These are phyloP conservation scores for Carex parvula DNA, from an alignment of 176 grass and related monocot genomes.

Conservation along the genomic window DNA sequence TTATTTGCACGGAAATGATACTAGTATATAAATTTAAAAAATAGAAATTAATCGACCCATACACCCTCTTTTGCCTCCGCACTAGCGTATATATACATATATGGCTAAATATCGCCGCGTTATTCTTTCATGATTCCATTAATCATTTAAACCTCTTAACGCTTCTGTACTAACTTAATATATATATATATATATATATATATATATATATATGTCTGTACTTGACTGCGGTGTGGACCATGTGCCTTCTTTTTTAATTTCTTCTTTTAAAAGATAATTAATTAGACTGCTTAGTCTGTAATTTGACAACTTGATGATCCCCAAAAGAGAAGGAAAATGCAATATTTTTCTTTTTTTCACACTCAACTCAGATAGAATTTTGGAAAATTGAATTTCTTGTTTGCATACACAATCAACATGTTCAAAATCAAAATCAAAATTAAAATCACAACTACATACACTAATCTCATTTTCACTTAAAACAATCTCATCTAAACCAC, in stretches of 20 bases:
- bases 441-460: slow-evolving; percentile 9
- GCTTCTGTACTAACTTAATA: neutral
- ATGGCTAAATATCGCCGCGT: neutral
- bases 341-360: neutral
- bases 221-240: slow-evolving; percentile 4
- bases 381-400: neutral
- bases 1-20: too few relatives aligned
- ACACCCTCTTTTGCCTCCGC: too few relatives aligned
- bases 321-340: neutral
- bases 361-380: neutral
- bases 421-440: neutral
- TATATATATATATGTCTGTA: too few relatives aligned
- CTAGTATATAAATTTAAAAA: too few relatives aligned
- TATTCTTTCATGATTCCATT: neutral
- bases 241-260: neutral
- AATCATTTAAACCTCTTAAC: neutral
- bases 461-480: slow-evolving; percentile 8
- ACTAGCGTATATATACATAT: too few relatives aligned
- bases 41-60: too few relatives aligned
- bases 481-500: neutral
- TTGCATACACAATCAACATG: neutral
- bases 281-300: neutral
- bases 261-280: neutral
- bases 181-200: too few relatives aligned
- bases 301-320: neutral